Evolutionary conservation across 345 rosid genomes (phyloP).

Genomic region (Salix koriyanagi): DNA sequence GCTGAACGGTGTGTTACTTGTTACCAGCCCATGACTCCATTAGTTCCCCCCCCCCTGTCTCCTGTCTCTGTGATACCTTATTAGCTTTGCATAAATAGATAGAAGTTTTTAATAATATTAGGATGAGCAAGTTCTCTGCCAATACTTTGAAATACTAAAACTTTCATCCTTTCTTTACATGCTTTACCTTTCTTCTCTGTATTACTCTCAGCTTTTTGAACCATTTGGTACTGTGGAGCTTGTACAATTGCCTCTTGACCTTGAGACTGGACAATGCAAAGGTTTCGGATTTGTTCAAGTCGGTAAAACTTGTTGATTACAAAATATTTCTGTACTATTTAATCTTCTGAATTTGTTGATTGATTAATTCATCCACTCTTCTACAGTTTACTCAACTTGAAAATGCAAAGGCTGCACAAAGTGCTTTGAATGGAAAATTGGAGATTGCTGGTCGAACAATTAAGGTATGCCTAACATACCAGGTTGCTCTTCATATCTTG

Average conservation of each 20-base stretch:
- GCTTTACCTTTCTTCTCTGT: not conserved
- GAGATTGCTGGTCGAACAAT: constrained; percentile 87
- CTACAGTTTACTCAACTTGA: constrained; percentile 86
- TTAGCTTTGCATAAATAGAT: not conserved
- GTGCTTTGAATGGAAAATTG: constrained; percentile 78
- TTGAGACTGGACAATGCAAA: constrained; percentile 90
- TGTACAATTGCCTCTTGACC: constrained; percentile 88
- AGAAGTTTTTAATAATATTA: not conserved
- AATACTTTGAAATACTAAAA: not conserved
- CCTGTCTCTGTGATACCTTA: not conserved
- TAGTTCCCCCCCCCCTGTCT: too few species aligned
- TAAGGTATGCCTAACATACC: constrained; percentile 47
- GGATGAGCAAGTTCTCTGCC: not conserved
- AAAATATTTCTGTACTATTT: not conserved
- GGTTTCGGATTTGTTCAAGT: constrained; percentile 98
- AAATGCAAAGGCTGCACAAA: constrained; percentile 85
- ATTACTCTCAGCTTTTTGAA: constrained; percentile 70
- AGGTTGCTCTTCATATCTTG: not conserved
- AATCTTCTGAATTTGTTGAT: not conserved
- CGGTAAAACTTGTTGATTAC: constrained; percentile 25
- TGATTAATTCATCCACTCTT: constrained; percentile 1
- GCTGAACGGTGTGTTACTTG: not conserved
- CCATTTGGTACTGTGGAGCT: constrained; percentile 94
- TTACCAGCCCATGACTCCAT: not conserved
- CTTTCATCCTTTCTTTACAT: not conserved